phyloP scores from a whole-genome alignment of 805 yeast species.

The Yamadazyma takamatsuzukensis region DNA sequence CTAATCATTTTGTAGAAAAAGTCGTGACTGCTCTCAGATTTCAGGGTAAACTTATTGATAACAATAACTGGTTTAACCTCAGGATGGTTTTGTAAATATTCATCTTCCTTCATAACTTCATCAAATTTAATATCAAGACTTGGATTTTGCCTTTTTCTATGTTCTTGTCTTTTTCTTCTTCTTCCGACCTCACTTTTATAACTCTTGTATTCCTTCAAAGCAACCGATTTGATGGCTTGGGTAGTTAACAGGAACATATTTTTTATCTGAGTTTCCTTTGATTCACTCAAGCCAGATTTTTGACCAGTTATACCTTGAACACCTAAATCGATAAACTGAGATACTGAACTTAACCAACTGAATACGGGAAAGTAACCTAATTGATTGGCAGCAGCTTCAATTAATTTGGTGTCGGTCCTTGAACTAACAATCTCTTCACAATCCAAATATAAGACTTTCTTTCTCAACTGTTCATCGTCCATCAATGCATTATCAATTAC shows the following conservation, averaged over 20 bases:
- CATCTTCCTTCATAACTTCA: conserved; percentile 63
- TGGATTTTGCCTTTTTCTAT: conserved; percentile 14
- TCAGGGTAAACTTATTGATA: conserved; percentile 66
- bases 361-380: conserved; percentile 92
- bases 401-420: conserved; percentile 66
- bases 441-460: conserved; percentile 64
- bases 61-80: conserved; percentile 83
- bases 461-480: conserved; percentile 39
- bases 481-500: conserved; percentile 65
- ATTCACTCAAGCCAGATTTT: conserved; percentile 83
- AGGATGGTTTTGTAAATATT: conserved; percentile 80
- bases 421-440: conserved; percentile 75
- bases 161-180: conserved; percentile 16
- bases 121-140: conserved; percentile 15
- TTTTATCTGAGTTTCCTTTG: conserved; percentile 76
- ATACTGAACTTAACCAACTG: conserved; percentile 82
- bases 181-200: conserved; percentile 22
- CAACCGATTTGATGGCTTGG: conserved; percentile 70
- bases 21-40: conserved; percentile 50
- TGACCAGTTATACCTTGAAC: conserved; percentile 92
- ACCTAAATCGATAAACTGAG: conserved; percentile 77
- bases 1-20: conserved; percentile 72
- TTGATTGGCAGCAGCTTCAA: conserved; percentile 66
- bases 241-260: conserved; percentile 71
- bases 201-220: conserved; percentile 26